Evolutionary conservation across 805 yeast genomes (phyloP).

Genomic region (Hagleromyces aurorensis): DNA sequence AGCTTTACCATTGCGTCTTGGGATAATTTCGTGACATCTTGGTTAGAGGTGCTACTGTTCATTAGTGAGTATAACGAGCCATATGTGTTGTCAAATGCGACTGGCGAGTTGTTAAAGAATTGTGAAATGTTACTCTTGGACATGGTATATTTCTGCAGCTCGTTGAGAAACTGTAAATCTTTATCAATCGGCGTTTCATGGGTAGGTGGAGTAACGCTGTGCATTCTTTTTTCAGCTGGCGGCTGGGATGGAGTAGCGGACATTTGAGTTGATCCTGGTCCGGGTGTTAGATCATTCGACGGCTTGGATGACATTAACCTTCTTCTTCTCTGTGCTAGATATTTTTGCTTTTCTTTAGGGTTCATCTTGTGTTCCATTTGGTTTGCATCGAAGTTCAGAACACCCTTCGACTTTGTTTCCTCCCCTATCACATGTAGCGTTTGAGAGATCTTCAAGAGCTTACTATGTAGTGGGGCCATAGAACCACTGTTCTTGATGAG

Average conservation of each 20-base stretch:
- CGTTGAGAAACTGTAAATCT: slow-evolving; percentile 9
- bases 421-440: slow-evolving; percentile 30
- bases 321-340: slow-evolving; percentile 6
- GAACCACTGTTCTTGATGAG: slow-evolving; percentile 24
- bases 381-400: slow-evolving; percentile 22
- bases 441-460: slow-evolving; percentile 28
- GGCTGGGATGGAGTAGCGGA: slow-evolving; percentile 5
- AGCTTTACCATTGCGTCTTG: slow-evolving; percentile 50
- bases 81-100: slow-evolving; percentile 41
- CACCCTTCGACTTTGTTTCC: slow-evolving; percentile 30
- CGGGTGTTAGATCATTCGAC: slow-evolving; percentile 4
- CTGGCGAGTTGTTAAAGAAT: slow-evolving; percentile 30
- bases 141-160: slow-evolving; percentile 25
- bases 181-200: slow-evolving; percentile 3
- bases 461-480: slow-evolving; percentile 20
- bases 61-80: slow-evolving; percentile 62
- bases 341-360: slow-evolving; percentile 19
- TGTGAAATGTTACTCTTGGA: slow-evolving; percentile 17
- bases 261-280: slow-evolving; percentile 2
- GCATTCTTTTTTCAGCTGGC: slow-evolving; percentile 1
- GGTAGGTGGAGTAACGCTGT: slow-evolving; percentile 1
- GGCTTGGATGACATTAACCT: slow-evolving; percentile 4
- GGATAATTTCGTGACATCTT: slow-evolving; percentile 66
- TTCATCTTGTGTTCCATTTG: slow-evolving; percentile 21
- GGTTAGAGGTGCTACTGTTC: slow-evolving; percentile 50